phyloP scores from a whole-genome alignment of 1,139 yeast genomes.

The Debaryomyces subglobosus region DNA sequence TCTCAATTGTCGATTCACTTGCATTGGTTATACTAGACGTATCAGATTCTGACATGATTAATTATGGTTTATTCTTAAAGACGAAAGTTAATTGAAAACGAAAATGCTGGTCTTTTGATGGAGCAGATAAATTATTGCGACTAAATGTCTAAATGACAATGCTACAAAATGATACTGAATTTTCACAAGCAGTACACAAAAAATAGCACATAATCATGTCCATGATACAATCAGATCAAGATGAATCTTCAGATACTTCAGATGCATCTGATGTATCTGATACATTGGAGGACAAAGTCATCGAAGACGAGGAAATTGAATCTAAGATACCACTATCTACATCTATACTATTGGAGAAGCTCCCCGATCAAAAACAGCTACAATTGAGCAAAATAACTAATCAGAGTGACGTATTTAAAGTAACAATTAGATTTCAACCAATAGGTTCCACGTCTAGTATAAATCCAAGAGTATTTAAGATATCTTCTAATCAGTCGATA shows the following conservation, averaged over 20 bases:
- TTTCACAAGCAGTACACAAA: neutral
- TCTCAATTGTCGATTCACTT: slow-evolving; percentile 30
- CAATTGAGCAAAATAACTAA: slow-evolving; percentile 12
- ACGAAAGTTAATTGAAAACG: neutral
- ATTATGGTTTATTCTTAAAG: neutral
- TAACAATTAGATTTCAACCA: slow-evolving; percentile 56
- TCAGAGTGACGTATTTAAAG: slow-evolving; percentile 22
- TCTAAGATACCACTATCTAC: slow-evolving; percentile 28
- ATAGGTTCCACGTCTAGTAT: slow-evolving; percentile 60
- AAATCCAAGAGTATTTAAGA: slow-evolving; percentile 51
- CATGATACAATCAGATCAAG: slow-evolving; percentile 20
- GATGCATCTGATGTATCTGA: slow-evolving; percentile 8
- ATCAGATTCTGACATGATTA: slow-evolving; percentile 26
- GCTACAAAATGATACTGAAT: neutral
- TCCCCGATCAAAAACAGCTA: slow-evolving; percentile 19
- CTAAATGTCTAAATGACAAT: neutral
- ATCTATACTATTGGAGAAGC: slow-evolving; percentile 24
- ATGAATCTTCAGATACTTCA: slow-evolving; percentile 10
- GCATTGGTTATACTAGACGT: slow-evolving; percentile 17
- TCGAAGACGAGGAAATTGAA: slow-evolving; percentile 13
- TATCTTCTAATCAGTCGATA: slow-evolving; percentile 50
- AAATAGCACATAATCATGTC: slow-evolving; percentile 11
- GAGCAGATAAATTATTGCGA: slow-evolving; percentile 3
- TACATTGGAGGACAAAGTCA: slow-evolving; percentile 11
- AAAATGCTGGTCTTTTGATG: neutral